A percentile compares a stretch with the other conserved stretches of the same genome.
These are phyloP conservation scores for Patellifolia procumbens DNA, from an alignment of 179 eudicot genomes.

Conservation along the genomic window DNA sequence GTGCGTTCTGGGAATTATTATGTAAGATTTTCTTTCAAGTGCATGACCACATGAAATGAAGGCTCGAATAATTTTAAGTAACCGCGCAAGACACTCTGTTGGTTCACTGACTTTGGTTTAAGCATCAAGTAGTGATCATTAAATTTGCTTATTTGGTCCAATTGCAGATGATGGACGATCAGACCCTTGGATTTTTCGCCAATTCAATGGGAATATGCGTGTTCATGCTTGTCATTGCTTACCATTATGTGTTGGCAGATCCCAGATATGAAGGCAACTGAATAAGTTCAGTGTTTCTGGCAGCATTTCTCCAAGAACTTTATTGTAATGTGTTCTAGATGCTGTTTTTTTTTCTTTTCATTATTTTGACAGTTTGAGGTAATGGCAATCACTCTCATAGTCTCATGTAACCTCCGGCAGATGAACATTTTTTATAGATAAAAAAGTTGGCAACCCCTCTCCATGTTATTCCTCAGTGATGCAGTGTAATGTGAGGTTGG, in stretches of 20 bases:
- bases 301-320: background rate
- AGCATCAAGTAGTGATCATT: too few relatives aligned
- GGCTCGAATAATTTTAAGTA: background rate
- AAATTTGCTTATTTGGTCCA: background rate
- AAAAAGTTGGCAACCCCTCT: background rate
- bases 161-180: conserved; percentile 67
- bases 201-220: conserved; percentile 58
- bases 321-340: background rate
- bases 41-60: background rate
- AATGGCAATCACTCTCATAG: too few relatives aligned
- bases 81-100: background rate
- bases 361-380: background rate
- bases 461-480: background rate
- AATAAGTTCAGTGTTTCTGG: background rate
- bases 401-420: too few relatives aligned
- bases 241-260: conserved; percentile 63
- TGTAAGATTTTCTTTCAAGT: background rate
- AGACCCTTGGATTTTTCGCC: conserved; percentile 61
- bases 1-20: background rate
- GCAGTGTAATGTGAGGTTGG: background rate
- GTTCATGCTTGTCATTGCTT: conserved; percentile 60
- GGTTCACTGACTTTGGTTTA: too few relatives aligned
- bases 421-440: background rate
- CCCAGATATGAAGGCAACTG: conserved; percentile 63
- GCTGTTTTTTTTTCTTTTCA: too few relatives aligned